A percentile compares a stretch with the other conserved stretches of the same genome.
phyloP scores from a whole-genome alignment of 177 flowering plant species.

The Vitis hybrid region DNA sequence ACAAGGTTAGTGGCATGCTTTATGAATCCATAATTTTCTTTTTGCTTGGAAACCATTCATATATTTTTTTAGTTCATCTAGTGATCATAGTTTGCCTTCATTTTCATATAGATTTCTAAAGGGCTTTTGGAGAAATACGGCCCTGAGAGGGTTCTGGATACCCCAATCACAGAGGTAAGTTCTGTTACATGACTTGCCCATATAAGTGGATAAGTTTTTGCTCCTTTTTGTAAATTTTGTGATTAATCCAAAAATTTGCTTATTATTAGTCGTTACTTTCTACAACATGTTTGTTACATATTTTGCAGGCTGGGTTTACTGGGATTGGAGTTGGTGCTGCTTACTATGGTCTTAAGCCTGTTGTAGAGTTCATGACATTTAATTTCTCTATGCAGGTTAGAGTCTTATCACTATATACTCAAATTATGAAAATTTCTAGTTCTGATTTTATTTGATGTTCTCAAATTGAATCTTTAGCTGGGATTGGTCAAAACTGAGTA shows the following conservation, averaged over 20 bases:
- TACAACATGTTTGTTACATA: neutral
- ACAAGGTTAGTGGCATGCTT: constrained; percentile 38
- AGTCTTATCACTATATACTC: neutral
- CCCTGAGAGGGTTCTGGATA: constrained; percentile 58
- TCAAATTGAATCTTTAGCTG: no score
- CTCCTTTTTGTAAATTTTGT: neutral
- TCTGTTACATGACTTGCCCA: neutral
- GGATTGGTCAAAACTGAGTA: no score
- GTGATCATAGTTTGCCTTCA: neutral
- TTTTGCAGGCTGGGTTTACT: constrained; percentile 88
- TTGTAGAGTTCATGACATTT: constrained; percentile 97
- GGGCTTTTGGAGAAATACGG: constrained; percentile 57
- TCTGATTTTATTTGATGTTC: neutral
- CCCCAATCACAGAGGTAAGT: constrained; percentile 54
- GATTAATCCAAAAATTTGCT: neutral
- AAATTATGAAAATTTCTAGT: no score
- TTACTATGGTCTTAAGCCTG: constrained; percentile 80
- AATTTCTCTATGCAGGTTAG: constrained; percentile 99
- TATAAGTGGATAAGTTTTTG: neutral
- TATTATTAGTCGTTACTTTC: neutral
- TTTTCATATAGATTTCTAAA: constrained; percentile 35
- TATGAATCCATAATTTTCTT: no score
- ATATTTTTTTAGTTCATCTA: neutral
- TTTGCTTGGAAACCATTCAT: neutral
- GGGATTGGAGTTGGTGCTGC: constrained; percentile 99